These are phyloP conservation scores for Botrytis sinoallii DNA, from an alignment of 2,329 filamentous ascomycete species.

Conservation along the genomic window DNA sequence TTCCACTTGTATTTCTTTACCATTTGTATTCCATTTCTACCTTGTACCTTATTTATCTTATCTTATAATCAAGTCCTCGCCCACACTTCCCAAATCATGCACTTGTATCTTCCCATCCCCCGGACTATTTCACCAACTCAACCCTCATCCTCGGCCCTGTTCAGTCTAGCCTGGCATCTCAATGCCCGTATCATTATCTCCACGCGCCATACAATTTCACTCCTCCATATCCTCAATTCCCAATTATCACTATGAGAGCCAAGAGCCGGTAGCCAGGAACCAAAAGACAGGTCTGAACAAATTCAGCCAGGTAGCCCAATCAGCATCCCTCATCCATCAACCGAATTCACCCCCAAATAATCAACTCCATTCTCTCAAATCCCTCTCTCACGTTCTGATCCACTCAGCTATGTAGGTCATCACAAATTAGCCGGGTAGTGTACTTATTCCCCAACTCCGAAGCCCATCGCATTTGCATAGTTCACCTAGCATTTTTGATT, in stretches of 20 bases:
- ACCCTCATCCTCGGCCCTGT: not conserved
- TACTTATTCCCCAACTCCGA: not conserved
- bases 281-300: not conserved
- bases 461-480: not conserved
- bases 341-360: not conserved
- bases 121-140: not conserved
- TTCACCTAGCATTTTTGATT: not conserved
- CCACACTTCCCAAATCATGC: not conserved
- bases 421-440: not conserved
- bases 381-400: not conserved
- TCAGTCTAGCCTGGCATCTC: not conserved
- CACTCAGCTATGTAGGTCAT: not conserved
- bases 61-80: slow-evolving; percentile 7
- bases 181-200: not conserved
- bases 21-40: slow-evolving; percentile 13
- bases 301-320: not conserved
- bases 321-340: not conserved
- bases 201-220: not conserved
- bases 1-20: not conserved
- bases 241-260: not conserved
- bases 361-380: not conserved
- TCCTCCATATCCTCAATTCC: not conserved
- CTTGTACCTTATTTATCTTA: not conserved
- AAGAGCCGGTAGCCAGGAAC: not conserved
- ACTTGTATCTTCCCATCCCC: too few relatives aligned